Evolutionary conservation across 306 rosid genomes (phyloP).

Genomic region (peach (Prunus persica)): DNA sequence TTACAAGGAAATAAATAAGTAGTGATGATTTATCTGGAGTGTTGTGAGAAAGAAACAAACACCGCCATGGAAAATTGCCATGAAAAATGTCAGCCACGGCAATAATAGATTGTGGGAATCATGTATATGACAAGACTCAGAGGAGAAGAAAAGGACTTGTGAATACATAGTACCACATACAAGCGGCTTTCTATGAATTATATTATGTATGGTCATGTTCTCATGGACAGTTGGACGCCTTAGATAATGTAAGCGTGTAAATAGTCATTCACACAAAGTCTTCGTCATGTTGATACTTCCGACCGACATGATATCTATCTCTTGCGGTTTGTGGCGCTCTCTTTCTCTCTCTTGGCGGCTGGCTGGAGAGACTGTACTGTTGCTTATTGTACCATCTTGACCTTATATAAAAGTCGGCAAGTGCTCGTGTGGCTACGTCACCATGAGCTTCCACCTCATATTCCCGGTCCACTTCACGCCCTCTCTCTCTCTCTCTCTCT

Average conservation of each 20-base stretch:
- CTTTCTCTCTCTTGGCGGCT: not conserved
- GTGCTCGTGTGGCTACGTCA: constrained; percentile 21
- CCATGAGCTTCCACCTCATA: constrained; percentile 10
- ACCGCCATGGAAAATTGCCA: not conserved
- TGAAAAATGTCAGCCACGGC: not conserved
- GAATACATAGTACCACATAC: too few relatives aligned
- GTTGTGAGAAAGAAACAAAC: not conserved
- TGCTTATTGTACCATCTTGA: not conserved
- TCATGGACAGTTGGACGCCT: not conserved
- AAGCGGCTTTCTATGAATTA: too few relatives aligned
- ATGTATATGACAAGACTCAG: not conserved
- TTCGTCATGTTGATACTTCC: constrained; percentile 12
- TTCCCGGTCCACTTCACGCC: constrained; percentile 15
- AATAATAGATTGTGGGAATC: not conserved
- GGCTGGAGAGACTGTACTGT: not conserved
- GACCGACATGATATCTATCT: constrained; percentile 12
- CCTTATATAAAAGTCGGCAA: constrained; percentile 12
- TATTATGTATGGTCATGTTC: too few relatives aligned
- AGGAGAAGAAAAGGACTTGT: not conserved
- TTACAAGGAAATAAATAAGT: not conserved
- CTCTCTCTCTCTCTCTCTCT: constrained; percentile 4
- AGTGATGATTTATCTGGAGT: too few relatives aligned
- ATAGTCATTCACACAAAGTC: not conserved
- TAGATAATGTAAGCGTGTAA: not conserved
- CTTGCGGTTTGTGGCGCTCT: not conserved